A percentile compares a stretch with the other conserved stretches of the same genome.
Conservation (phyloP, 2,329 filamentous ascomycete species). For the Falciphora oryzae region DNA sequence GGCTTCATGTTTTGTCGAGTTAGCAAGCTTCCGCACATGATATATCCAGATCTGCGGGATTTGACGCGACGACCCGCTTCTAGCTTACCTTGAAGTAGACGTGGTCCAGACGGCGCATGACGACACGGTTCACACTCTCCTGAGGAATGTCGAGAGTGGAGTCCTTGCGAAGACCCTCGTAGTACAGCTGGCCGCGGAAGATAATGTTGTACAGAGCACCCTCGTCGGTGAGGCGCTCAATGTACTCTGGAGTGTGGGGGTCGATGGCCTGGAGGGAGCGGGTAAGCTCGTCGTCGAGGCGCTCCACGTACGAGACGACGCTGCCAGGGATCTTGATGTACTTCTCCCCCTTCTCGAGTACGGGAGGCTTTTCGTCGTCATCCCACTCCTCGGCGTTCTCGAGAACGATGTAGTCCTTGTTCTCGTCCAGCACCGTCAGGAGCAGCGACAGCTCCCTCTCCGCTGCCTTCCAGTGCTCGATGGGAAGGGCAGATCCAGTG, state of each 20-base stretch:
- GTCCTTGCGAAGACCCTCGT: conserved; percentile 72
- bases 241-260: conserved; percentile 97
- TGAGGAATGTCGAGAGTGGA: conserved; percentile 67
- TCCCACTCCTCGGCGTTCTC: conserved; percentile 98
- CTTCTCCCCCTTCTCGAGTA: conserved; percentile 64
- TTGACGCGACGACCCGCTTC: background rate
- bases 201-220: conserved; percentile 86
- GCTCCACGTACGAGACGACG: conserved; percentile 88
- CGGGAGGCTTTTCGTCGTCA: conserved; percentile 90
- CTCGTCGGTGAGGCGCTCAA: conserved; percentile 90
- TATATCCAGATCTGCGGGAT: background rate
- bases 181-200: conserved; percentile 81
- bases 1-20: conserved; percentile 46
- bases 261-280: conserved; percentile 97
- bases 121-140: conserved; percentile 83
- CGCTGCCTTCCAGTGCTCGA: conserved; percentile 95
- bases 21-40: conserved; percentile 3
- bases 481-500: conserved; percentile 72
- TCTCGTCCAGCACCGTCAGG: conserved; percentile 71
- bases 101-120: conserved; percentile 93
- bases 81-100: conserved; percentile 86
- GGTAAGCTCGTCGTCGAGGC: conserved; percentile 93
- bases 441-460: conserved; percentile 79
- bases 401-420: conserved; percentile 75
- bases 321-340: conserved; percentile 90